Base-by-base conservation (phyloP, 2,329 filamentous ascomycete genomes). In the Albophoma yamanashiensis region DNA sequence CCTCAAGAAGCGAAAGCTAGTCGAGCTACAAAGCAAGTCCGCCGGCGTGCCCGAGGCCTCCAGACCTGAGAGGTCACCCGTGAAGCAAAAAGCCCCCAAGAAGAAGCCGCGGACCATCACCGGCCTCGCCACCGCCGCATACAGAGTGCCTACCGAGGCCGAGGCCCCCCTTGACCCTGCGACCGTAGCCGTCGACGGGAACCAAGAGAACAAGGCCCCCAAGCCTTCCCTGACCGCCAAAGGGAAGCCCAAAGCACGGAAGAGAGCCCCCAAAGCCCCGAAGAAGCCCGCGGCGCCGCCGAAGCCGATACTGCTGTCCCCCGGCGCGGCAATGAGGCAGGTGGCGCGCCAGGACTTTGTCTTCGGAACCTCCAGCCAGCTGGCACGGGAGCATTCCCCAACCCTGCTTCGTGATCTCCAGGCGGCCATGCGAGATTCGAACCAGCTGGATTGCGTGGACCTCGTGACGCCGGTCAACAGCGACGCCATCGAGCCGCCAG, bases 351-450 rank as follows among this genome's bases (percentile, higher is more conserved):
- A 94, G 69, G 85, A 92, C 62, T 89, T 92, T 68, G 75, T 95
- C 0, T 96, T 96, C 73, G 91, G 91, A 1, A 94, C 91, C 0
- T 92, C 89, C 1, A 95, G 91, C 70, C 91, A 96, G 70, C 75
- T 96, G 31, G 88, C 87, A 17, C 76, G 81, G 59, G 89, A 91
- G 60, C 84, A 91, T 42, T 89, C 88, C 0, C 88, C 89, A 0
- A 82, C 81, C 0, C 80, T 86, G 31, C 71, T 89, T 20, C 79
- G 81, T 38, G 82, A 89, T 55, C 72, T 89, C 25, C 84, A 89
- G 58, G 69, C 77, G 58, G 86, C 85, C 1, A 80, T 89, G 63
- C 79, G 78, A 62, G 77, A 76, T 43, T 89, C 87, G 0, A 87
- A 84, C 39, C 61, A 68, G 1, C 66, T 72, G 20, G 70, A 74